Conservation (phyloP, 352 stramenopile genomes). For the Phytophthora sp. region DNA sequence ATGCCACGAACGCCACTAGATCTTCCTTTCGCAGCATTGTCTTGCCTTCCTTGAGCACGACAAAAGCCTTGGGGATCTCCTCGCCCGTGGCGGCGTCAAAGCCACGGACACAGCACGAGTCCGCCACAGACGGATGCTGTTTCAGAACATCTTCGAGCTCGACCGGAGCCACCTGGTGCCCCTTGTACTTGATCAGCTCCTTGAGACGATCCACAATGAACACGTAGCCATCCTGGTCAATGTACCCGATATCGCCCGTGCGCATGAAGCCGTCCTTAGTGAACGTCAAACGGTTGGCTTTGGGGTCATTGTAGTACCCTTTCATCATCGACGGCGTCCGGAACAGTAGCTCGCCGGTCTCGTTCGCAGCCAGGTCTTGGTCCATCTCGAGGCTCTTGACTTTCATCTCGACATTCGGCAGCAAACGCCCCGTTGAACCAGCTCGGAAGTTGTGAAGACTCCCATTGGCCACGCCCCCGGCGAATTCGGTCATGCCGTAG, state of each 20-base stretch:
- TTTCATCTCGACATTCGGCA: constrained; percentile 41
- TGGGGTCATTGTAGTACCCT: constrained; percentile 65
- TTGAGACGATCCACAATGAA: constrained; percentile 93
- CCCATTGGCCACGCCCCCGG: constrained; percentile 51
- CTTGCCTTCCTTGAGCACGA: constrained; percentile 76
- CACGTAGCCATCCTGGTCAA: constrained; percentile 91
- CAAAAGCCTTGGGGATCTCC: constrained; percentile 89
- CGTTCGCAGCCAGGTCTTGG: constrained; percentile 34
- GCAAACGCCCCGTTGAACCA: constrained; percentile 38
- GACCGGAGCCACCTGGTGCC: constrained; percentile 89
- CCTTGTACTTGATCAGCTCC: constrained; percentile 95
- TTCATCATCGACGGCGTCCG: constrained; percentile 45
- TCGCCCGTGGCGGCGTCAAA: constrained; percentile 71
- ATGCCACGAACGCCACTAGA: constrained; percentile 70
- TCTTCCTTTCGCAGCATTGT: constrained; percentile 47
- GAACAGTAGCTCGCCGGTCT: constrained; percentile 73
- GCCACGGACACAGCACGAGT: constrained; percentile 70
- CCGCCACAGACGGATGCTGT: constrained; percentile 67
- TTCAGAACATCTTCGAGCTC: constrained; percentile 92
- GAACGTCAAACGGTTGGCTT: constrained; percentile 81
- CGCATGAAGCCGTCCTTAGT: constrained; percentile 79
- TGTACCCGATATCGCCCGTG: constrained; percentile 90
- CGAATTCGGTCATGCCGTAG: constrained; percentile 69
- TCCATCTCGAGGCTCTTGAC: constrained; percentile 43
- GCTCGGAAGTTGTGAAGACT: constrained; percentile 17